Percentiles rank a stretch among this genome's conserved stretches.
phyloP scores from a whole-genome alignment of 73 alveolate species.

The Paramecium sonneborni region DNA sequence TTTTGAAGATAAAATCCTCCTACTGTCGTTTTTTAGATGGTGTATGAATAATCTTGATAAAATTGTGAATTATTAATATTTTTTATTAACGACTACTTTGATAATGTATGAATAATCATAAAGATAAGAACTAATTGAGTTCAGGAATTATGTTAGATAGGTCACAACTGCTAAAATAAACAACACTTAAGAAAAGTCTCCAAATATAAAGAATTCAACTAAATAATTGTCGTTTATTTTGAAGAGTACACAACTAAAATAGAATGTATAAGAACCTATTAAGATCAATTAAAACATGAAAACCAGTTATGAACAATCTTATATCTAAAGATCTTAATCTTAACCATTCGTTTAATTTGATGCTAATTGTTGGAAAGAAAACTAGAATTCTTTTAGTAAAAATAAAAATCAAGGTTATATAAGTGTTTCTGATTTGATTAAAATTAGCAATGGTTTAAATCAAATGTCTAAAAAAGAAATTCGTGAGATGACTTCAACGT shows the following conservation, averaged over 20 bases:
- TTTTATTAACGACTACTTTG: background rate
- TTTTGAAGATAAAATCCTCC: slow-evolving; percentile 21
- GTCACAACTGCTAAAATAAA: background rate
- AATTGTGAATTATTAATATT: background rate
- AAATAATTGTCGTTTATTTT: background rate
- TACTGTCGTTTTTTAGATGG: background rate
- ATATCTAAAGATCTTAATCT: background rate
- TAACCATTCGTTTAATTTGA: background rate
- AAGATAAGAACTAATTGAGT: background rate
- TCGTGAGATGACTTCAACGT: background rate
- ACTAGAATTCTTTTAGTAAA: background rate
- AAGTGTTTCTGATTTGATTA: background rate
- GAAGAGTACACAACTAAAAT: background rate
- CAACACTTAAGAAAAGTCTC: background rate
- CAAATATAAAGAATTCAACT: background rate
- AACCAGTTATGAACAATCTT: background rate
- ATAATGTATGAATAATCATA: background rate
- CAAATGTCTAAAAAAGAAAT: background rate
- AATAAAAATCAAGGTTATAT: background rate
- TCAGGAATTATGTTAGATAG: background rate
- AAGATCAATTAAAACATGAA: background rate
- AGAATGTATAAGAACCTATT: background rate
- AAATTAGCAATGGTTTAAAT: background rate
- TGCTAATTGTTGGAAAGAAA: slow-evolving; percentile 17
- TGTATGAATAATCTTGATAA: background rate